These are phyloP conservation scores for Botryosphaeria dothidea DNA, from an alignment of 2,329 filamentous ascomycete species.

Conservation along the genomic window DNA sequence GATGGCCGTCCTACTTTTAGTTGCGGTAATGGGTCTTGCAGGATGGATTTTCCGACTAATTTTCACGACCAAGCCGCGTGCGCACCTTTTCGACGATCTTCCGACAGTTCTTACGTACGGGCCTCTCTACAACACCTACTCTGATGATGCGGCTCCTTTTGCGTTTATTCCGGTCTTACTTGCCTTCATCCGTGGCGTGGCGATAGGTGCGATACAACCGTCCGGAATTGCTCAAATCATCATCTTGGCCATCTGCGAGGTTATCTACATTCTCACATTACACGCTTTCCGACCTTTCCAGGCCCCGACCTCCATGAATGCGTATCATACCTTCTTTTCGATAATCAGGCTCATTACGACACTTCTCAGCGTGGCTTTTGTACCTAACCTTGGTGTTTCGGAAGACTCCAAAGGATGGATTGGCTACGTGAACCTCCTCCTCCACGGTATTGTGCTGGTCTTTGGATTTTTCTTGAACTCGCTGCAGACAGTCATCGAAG, in stretches of 20 bases:
- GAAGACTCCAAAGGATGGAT: slow-evolving; percentile 90
- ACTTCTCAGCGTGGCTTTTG: slow-evolving; percentile 64
- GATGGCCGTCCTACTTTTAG: slow-evolving; percentile 72
- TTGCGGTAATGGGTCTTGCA: slow-evolving; percentile 71
- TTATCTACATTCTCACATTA: slow-evolving; percentile 82
- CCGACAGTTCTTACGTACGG: slow-evolving; percentile 87
- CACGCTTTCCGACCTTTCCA: slow-evolving; percentile 90
- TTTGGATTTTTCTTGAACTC: slow-evolving; percentile 95
- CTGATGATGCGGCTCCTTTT: slow-evolving; percentile 87
- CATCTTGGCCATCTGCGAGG: slow-evolving; percentile 88
- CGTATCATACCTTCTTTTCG: slow-evolving; percentile 86
- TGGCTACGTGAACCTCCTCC: slow-evolving; percentile 83
- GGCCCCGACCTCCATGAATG: slow-evolving; percentile 92
- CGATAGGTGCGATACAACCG: slow-evolving; percentile 88
- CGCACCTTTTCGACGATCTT: slow-evolving; percentile 89
- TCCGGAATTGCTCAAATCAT: slow-evolving; percentile 93
- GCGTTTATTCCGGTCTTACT: slow-evolving; percentile 83
- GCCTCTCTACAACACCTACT: slow-evolving; percentile 95
- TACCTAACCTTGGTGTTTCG: slow-evolving; percentile 75
- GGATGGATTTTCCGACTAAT: slow-evolving; percentile 81
- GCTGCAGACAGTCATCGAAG: slow-evolving; percentile 85
- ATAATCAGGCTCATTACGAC: slow-evolving; percentile 70
- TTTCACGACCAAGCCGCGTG: slow-evolving; percentile 75
- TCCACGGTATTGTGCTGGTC: slow-evolving; percentile 81
- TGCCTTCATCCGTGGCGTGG: slow-evolving; percentile 82